phyloP scores from a whole-genome alignment of 1,139 yeast species.

The Meyerozyma athensensis region DNA sequence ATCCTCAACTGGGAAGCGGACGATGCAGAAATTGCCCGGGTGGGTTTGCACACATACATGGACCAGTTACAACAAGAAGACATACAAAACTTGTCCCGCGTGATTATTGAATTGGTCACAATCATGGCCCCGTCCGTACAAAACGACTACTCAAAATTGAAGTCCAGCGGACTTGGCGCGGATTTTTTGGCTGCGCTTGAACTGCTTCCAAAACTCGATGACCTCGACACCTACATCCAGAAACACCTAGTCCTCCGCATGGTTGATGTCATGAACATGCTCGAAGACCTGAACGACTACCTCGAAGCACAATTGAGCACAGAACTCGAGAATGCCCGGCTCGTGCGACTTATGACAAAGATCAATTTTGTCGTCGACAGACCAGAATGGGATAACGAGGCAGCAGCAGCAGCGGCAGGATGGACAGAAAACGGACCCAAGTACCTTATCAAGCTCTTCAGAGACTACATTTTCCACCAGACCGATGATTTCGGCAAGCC shows the following conservation, averaged over 20 bases:
- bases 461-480: conserved; percentile 84
- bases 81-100: conserved; percentile 48
- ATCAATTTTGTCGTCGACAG: conserved; percentile 74
- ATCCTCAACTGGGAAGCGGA: conserved; percentile 46
- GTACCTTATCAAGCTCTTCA: conserved; percentile 71
- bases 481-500: conserved; percentile 75
- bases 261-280: conserved; percentile 45
- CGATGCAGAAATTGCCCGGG: conserved; percentile 19
- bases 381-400: conserved; percentile 47
- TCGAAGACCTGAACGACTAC: conserved; percentile 57
- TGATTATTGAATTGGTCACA: conserved; percentile 54
- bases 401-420: conserved; percentile 8
- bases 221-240: conserved; percentile 15
- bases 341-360: conserved; percentile 78
- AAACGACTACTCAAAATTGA: conserved; percentile 11
- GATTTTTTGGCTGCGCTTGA: conserved; percentile 18
- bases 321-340: conserved; percentile 85
- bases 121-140: conserved; percentile 13
- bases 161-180: conserved; percentile 16
- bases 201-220: conserved; percentile 8
- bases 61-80: conserved; percentile 47
- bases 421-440: conserved; percentile 79
- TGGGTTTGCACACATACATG: conserved; percentile 15
- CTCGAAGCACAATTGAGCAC: conserved; percentile 61
- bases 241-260: conserved; percentile 33